Evolutionary conservation across 148 eudicot genomes (phyloP).

Genomic region (Gaultheria prostrata): DNA sequence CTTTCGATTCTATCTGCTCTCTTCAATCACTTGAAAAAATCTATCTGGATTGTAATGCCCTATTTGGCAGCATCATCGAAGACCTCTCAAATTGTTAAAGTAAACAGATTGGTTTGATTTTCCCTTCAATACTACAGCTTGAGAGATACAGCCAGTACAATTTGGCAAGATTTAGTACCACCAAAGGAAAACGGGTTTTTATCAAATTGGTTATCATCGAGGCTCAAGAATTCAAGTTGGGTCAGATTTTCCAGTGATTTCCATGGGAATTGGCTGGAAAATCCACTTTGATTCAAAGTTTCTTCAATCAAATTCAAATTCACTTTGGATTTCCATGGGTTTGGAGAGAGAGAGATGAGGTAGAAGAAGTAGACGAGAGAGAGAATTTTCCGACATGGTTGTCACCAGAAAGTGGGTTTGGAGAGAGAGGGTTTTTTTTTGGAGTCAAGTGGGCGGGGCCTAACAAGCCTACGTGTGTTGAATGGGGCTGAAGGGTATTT

Average conservation of each 20-base stretch:
- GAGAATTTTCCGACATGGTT: background rate
- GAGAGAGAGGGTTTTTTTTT: no score
- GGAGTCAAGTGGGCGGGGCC: no score
- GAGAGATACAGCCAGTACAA: constrained; percentile 31
- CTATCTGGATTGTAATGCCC: constrained; percentile 24
- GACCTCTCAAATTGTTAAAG: constrained; percentile 30
- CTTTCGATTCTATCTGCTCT: constrained; percentile 30
- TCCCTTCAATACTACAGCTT: constrained; percentile 31
- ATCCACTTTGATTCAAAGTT: constrained; percentile 29
- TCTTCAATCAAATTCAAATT: no score
- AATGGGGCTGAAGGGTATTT: no score
- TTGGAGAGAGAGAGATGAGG: constrained; percentile 11
- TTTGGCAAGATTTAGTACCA: constrained; percentile 24
- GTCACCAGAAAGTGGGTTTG: constrained; percentile 13
- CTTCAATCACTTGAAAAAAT: constrained; percentile 26
- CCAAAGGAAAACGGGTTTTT: constrained; percentile 30
- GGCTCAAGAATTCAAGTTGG: constrained; percentile 28
- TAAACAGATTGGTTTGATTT: no score
- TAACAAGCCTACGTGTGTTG: no score
- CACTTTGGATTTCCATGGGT: constrained; percentile 22
- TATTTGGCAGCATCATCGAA: constrained; percentile 25
- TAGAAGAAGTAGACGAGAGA: constrained; percentile 8
- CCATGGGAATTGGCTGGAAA: constrained; percentile 42
- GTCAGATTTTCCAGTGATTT: constrained; percentile 34
- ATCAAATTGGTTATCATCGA: constrained; percentile 37